A percentile compares a stretch with the other conserved stretches of the same genome.
These are phyloP conservation scores for Viridothelium virens DNA, from an alignment of 495 filamentous ascomycete genomes.

Conservation along the genomic window DNA sequence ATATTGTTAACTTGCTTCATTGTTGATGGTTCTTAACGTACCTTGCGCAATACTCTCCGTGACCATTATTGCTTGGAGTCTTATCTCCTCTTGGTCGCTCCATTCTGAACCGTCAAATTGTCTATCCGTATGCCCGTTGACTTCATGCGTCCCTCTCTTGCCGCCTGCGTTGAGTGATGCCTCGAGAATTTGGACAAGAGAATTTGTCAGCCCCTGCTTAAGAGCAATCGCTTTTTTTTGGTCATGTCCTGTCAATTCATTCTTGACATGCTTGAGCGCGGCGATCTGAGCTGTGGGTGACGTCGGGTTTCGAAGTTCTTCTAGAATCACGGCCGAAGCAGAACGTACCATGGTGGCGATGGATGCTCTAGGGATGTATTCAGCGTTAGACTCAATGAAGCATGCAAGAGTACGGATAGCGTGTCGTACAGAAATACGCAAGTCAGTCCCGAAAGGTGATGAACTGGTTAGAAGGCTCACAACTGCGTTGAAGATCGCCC, in stretches of 20 bases:
- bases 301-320: constrained; percentile 6
- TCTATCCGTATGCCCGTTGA: constrained; percentile 14
- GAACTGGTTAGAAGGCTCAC: too few species aligned
- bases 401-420: too few species aligned
- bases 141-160: constrained; percentile 29
- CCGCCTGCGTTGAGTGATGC: constrained; percentile 29
- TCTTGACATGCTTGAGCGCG: constrained; percentile 68
- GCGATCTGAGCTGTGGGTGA: constrained; percentile 41
- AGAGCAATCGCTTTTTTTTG: constrained; percentile 77
- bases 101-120: constrained; percentile 24
- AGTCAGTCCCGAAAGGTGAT: too few species aligned
- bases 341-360: not conserved
- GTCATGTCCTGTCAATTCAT: constrained; percentile 81
- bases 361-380: not conserved
- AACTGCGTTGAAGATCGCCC: too few species aligned
- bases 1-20: not conserved
- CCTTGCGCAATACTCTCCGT: constrained; percentile 79
- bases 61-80: constrained; percentile 72
- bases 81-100: constrained; percentile 53
- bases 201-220: constrained; percentile 56
- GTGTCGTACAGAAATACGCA: too few species aligned
- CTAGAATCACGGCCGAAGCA: not conserved
- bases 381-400: not conserved
- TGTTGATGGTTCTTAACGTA: constrained; percentile 34
- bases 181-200: constrained; percentile 55